phyloP scores from a whole-genome alignment of 2,329 filamentous ascomycete species.

The Truncatella angustata region DNA sequence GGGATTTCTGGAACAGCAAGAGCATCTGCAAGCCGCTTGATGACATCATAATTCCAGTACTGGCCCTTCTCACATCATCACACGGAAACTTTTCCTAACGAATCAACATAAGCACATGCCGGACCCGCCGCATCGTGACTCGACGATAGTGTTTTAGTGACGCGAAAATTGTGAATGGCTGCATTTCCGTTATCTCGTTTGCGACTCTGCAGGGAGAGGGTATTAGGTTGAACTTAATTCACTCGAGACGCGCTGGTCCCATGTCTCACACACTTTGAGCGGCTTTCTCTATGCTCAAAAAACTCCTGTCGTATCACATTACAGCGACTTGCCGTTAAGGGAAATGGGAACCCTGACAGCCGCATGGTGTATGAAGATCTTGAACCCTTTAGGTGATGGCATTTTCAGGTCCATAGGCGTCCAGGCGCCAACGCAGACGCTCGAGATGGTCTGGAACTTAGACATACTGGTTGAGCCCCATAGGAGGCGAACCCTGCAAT shows the following conservation, averaged over 20 bases:
- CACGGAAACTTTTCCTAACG: neutral
- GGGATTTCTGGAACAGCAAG: neutral
- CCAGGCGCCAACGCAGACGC: constrained; percentile 10
- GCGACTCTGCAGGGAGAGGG: neutral
- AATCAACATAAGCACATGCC: constrained; percentile 8
- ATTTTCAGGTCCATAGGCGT: constrained; percentile 9
- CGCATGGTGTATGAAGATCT: constrained; percentile 6
- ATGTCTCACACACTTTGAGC: neutral
- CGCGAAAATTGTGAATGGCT: neutral
- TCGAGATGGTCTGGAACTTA: constrained; percentile 7
- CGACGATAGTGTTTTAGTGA: neutral
- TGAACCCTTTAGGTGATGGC: neutral
- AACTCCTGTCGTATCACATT: neutral
- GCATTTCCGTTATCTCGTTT: constrained; percentile 1
- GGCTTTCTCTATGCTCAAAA: neutral
- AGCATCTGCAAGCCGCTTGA: neutral
- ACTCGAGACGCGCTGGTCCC: neutral
- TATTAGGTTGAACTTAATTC: neutral
- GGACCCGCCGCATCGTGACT: constrained; percentile 2
- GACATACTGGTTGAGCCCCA: constrained; percentile 6
- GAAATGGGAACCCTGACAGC: neutral
- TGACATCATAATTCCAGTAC: constrained; percentile 10
- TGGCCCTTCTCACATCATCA: constrained; percentile 1
- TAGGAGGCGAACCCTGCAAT: constrained; percentile 7
- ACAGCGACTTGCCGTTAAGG: neutral